Conservation (phyloP, 2,329 filamentous ascomycete genomes). For the Colletotrichum sp. region DNA sequence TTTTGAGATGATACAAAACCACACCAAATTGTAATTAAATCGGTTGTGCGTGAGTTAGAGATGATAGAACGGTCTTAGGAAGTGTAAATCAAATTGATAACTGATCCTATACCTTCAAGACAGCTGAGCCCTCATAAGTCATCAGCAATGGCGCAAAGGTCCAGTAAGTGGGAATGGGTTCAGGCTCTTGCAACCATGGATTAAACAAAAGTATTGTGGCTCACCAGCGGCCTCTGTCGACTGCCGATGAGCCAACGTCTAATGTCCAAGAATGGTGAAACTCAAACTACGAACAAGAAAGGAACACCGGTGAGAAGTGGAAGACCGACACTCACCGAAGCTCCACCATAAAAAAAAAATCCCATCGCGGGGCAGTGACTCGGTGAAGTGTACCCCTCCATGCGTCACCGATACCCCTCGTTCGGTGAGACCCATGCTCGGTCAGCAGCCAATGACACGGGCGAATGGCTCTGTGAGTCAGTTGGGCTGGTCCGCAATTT, state of each 20-base stretch:
- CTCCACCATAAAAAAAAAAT: not conserved
- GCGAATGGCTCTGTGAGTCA: constrained; percentile 6
- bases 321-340: not conserved
- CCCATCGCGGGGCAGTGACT: not conserved
- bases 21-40: no score
- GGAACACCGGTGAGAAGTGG: not conserved
- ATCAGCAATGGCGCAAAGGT: no score
- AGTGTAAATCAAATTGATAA: no score
- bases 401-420: constrained; percentile 3
- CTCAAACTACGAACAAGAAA: no score
- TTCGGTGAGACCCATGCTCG: not conserved
- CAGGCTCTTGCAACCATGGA: no score
- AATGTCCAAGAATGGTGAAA: no score
- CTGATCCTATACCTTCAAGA: no score
- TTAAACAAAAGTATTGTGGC: no score
- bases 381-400: not conserved
- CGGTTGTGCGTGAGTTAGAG: no score
- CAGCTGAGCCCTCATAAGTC: not conserved
- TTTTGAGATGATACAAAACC: no score
- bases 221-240: fast-evolving
- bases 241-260: fast-evolving
- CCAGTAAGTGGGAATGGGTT: no score
- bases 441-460: not conserved
- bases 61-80: no score
- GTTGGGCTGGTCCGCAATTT: constrained; percentile 5